These are phyloP conservation scores for Pyrenophora seminiperda DNA, from an alignment of 2,329 filamentous ascomycete species.

Conservation along the genomic window DNA sequence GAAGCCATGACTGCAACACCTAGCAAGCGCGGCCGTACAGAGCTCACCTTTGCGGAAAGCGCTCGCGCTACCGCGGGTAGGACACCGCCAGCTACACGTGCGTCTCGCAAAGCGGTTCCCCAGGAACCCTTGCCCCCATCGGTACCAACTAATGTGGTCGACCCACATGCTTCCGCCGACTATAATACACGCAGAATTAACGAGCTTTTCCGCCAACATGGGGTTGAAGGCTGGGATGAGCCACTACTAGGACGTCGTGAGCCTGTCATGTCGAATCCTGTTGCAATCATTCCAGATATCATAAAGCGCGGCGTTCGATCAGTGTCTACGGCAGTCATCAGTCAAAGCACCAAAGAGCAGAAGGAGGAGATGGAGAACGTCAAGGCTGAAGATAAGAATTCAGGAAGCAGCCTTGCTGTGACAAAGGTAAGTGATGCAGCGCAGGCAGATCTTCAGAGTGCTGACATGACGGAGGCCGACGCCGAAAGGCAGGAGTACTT, in stretches of 20 bases:
- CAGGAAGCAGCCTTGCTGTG: background rate
- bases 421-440: conserved; percentile 1
- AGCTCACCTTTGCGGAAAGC: conserved; percentile 13
- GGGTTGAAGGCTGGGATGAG: conserved; percentile 14
- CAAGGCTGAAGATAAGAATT: background rate
- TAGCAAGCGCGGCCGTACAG: conserved; percentile 15
- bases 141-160: background rate
- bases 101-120: background rate
- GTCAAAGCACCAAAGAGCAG: conserved; percentile 7
- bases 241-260: conserved; percentile 20
- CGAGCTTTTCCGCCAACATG: conserved; percentile 4
- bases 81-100: conserved; percentile 4
- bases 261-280: conserved; percentile 15
- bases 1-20: conserved; percentile 13
- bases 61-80: conserved; percentile 6
- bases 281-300: conserved; percentile 13
- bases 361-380: background rate
- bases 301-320: conserved; percentile 10
- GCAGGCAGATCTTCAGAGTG: background rate
- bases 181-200: background rate
- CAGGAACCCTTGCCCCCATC: background rate
- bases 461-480: background rate
- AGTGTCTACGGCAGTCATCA: conserved; percentile 5
- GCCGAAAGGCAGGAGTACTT: background rate
- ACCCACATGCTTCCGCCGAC: background rate